Evolutionary conservation across 2,329 filamentous ascomycete species (phyloP).

Genomic region (Neospermospora avenae): DNA sequence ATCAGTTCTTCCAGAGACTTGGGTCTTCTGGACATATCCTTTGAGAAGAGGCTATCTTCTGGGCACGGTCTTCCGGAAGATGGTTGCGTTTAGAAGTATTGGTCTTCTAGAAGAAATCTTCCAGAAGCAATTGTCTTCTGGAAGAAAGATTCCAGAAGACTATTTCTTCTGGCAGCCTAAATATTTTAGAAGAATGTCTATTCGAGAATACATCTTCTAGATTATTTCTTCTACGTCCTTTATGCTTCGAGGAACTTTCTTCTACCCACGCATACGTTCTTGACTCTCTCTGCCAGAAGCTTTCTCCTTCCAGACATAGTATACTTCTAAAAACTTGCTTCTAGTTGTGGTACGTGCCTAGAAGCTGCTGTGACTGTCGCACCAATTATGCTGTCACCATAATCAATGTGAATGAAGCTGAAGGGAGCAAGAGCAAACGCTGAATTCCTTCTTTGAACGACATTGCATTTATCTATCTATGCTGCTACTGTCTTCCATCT

Average conservation of each 20-base stretch:
- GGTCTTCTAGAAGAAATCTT: no score
- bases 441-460: background rate
- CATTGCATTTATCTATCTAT: background rate
- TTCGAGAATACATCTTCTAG: background rate
- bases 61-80: background rate
- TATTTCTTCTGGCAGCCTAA: background rate
- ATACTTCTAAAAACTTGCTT: slow-evolving; percentile 1
- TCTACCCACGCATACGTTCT: background rate
- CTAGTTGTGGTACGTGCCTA: background rate
- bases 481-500: background rate
- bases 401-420: background rate
- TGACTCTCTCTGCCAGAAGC: background rate
- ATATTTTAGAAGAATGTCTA: background rate
- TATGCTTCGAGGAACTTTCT: background rate
- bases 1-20: background rate
- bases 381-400: background rate
- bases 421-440: background rate
- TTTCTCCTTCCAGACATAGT: background rate
- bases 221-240: background rate
- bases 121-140: no score
- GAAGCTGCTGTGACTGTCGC: background rate
- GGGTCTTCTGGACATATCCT: background rate
- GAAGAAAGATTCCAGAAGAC: background rate
- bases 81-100: background rate
- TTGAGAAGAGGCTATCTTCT: background rate